Base-by-base conservation (phyloP, 2,329 filamentous ascomycete genomes). In the Pseudocercospora fuligena region DNA sequence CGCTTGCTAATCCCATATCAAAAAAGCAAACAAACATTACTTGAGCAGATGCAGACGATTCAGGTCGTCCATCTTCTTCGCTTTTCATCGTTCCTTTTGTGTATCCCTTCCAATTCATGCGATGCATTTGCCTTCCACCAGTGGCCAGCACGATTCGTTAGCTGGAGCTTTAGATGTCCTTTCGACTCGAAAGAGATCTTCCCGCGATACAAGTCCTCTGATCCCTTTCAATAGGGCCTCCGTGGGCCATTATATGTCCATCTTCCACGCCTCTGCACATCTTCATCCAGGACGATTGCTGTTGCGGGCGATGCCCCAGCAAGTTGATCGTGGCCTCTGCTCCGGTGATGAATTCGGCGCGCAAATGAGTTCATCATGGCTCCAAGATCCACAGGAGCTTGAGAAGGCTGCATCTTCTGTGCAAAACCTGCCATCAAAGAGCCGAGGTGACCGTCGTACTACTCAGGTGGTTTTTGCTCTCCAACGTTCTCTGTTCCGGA, bases 1-100 rank as follows among this genome's bases (percentile, higher is more conserved):
- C 40, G 65, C 65, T 66, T 59, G 65, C 65, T 66, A 61, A 61
- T 57, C 60, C 29, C 25, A 58, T 47, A 7, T 60, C 25, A 56
- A 51, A 63, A 49, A 60, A 43, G 57, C 47, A n/a, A 54, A 66
- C 43, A 60, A 47, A 27, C 29, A 66, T 27, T 59, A 59, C 21
- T 43, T 43, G n/a, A 43, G 40, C n/a, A 16, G 14, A 19, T 1
- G 40, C 40, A 5, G 40, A 43, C 40, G 40, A 8, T 5, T 43
- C 16, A 7, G 7, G 8, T 19, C 40, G 40, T 43, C 16, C 16
- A 51, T 51, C 16, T 14, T 16, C 19, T 19, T 19, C 16, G n/a
- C 40, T 43, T 43, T 43, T 43, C 16, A 8, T 19, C 16, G 5
- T 43, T 5, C 16, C 40, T 19, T 43, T 43, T 16, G 40, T 43